phyloP scores from a whole-genome alignment of 1,139 yeast genomes.

The Yamadazyma membranifaciens region DNA sequence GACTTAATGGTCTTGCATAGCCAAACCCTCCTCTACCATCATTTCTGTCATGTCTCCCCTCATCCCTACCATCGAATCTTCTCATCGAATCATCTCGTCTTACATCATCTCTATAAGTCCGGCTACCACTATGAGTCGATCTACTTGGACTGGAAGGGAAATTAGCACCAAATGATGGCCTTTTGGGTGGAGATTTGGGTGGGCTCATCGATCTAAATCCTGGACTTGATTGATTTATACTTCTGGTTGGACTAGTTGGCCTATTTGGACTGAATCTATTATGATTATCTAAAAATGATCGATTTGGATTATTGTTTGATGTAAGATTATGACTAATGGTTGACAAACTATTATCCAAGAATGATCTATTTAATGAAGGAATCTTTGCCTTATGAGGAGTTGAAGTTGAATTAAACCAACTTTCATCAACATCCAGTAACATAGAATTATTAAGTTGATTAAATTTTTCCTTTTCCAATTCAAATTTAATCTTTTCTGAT shows the following conservation, averaged over 20 bases:
- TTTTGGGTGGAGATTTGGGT: background rate
- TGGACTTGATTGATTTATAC: slow-evolving; percentile 3
- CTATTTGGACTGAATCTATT: slow-evolving; percentile 3
- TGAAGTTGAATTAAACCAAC: slow-evolving; percentile 10
- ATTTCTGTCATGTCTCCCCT: slow-evolving; percentile 3
- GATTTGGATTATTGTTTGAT: background rate
- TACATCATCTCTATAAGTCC: too few relatives aligned
- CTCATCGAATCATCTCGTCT: too few relatives aligned
- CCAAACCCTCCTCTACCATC: background rate
- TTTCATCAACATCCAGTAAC: slow-evolving; percentile 9
- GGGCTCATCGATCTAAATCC: slow-evolving; percentile 5
- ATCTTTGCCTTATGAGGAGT: slow-evolving; percentile 7
- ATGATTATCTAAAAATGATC: background rate
- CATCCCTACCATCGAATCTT: background rate
- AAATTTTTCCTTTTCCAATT: slow-evolving; percentile 15
- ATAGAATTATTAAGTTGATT: slow-evolving; percentile 11
- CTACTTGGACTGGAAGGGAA: slow-evolving; percentile 4
- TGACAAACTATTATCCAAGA: background rate
- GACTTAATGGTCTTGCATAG: slow-evolving; percentile 1
- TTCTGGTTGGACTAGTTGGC: slow-evolving; percentile 3
- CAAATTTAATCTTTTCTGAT: slow-evolving; percentile 15
- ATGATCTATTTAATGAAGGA: slow-evolving; percentile 4
- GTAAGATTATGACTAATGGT: background rate
- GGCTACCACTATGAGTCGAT: slow-evolving; percentile 1
- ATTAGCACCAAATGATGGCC: slow-evolving; percentile 1